Evolutionary conservation across 1,139 yeast genomes (phyloP), one percentile per base, ranked within the genome.

Genomic region (Pichia cactophila): DNA sequence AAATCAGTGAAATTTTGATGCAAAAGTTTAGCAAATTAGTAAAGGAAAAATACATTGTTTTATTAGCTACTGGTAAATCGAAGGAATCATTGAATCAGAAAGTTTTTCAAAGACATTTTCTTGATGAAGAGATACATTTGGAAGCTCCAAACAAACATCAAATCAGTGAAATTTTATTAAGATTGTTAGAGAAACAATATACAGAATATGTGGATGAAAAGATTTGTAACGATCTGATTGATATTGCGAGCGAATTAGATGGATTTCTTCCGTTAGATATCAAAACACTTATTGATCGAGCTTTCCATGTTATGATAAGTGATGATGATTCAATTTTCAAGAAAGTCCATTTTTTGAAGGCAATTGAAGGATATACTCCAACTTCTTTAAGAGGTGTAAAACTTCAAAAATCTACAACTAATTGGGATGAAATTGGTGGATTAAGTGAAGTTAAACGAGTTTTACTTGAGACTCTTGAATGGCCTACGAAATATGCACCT

Each of bases 401-500:
- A 62, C 70, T 90, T 14, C 89, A 88, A 58, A 88, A 86, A 60
- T 80, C 90, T 0, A 70, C 82, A 0, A 80, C 83, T 1, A 76
- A 77, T 42, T 92, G 98, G 98, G 60, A 73, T 2, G 96, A 89
- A 57, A 88, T 92, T 58, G 98, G 97, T 9, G 98, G 97, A 0
- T 70, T 92, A 45, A 69, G 69, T 31, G 86, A 81, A 20, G 95
- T 95, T 2, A 92, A 90, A 61, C 73, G 75, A 11, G 72, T 87
- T 0, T 68, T 92, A 26, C 67, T 89, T 45, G 97, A 92, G 63
- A 92, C 97, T 0, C 68, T 92, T 39, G 97, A 92, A 63, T 90
- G 97, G 97, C 98, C 98, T 2, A 88, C 96, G 0, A 86, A 83
- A 60, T 92, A 90, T 62, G 95, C 96, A 0, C 97, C 97, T 3